Conservation (phyloP, 257 asterid species). For the Nicotiana tomentosiformis region DNA sequence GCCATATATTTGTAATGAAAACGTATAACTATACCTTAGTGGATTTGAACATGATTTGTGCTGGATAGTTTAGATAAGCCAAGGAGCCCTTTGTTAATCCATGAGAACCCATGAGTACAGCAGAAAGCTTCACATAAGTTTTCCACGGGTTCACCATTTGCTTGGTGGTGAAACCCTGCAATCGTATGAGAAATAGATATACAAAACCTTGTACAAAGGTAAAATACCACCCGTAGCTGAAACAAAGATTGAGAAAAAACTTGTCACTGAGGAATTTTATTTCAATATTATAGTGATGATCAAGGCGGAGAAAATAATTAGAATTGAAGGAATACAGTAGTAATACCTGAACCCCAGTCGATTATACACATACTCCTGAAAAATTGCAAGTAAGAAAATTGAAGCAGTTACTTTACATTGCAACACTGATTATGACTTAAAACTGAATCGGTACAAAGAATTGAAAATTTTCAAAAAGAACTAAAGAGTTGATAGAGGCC, state of each 20-base stretch:
- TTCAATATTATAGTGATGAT: neutral
- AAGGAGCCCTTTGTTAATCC: slow-evolving; percentile 90
- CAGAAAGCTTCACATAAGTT: slow-evolving; percentile 79
- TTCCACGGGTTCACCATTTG: slow-evolving; percentile 98
- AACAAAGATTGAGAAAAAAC: slow-evolving; percentile 6
- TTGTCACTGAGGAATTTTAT: neutral
- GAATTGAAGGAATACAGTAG: neutral
- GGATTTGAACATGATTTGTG: slow-evolving; percentile 94
- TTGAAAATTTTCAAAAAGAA: no score
- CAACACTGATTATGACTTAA: neutral
- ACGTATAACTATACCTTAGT: slow-evolving; percentile 52
- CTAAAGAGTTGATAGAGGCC: neutral
- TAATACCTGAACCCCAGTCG: slow-evolving; percentile 72
- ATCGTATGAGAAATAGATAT: slow-evolving; percentile 57
- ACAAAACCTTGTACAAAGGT: slow-evolving; percentile 93
- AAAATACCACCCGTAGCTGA: slow-evolving; percentile 95
- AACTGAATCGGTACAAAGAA: neutral
- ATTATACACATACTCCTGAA: slow-evolving; percentile 89
- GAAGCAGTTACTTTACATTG: neutral
- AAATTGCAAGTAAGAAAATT: slow-evolving; percentile 23
- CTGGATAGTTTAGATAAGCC: slow-evolving; percentile 91
- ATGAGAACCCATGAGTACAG: slow-evolving; percentile 94
- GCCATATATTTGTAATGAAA: no score
- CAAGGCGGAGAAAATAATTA: neutral
- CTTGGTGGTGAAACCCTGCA: slow-evolving; percentile 87